Percentiles rank a stretch among this genome's conserved stretches.
Conservation (phyloP, 305 asterid genomes). For the Fraxinus platypoda region DNA sequence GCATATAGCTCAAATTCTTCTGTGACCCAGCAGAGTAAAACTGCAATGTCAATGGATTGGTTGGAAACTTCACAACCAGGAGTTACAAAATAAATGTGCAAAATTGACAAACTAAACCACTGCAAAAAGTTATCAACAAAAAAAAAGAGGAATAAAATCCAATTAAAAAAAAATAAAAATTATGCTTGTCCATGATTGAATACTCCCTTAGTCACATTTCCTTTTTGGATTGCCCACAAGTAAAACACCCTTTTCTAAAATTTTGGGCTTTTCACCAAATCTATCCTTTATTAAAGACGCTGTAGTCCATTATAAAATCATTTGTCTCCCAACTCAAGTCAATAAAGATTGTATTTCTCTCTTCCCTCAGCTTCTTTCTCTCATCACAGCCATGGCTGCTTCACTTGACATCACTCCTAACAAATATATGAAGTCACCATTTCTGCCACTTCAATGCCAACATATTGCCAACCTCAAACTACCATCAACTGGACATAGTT, state of each 20-base stretch:
- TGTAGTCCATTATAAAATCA: not conserved
- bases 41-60: slow-evolving; percentile 41
- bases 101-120: not conserved
- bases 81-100: not conserved
- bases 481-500: not conserved
- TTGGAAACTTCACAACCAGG: slow-evolving; percentile 23
- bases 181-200: not conserved
- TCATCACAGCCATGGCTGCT: not conserved
- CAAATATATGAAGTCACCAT: not conserved
- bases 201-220: not conserved
- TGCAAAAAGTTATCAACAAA: not conserved
- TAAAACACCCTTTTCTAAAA: not conserved
- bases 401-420: not conserved
- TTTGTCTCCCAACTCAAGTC: not conserved
- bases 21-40: slow-evolving; percentile 96
- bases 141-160: not conserved
- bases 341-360: not conserved
- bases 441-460: not conserved
- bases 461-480: not conserved
- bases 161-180: not conserved
- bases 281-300: not conserved
- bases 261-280: not conserved
- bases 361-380: not conserved
- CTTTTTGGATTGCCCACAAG: not conserved
- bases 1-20: slow-evolving; percentile 96